Evolutionary conservation across 1,284 basidiomycete species (phyloP).

Genomic region (Earliella scabrosa): DNA sequence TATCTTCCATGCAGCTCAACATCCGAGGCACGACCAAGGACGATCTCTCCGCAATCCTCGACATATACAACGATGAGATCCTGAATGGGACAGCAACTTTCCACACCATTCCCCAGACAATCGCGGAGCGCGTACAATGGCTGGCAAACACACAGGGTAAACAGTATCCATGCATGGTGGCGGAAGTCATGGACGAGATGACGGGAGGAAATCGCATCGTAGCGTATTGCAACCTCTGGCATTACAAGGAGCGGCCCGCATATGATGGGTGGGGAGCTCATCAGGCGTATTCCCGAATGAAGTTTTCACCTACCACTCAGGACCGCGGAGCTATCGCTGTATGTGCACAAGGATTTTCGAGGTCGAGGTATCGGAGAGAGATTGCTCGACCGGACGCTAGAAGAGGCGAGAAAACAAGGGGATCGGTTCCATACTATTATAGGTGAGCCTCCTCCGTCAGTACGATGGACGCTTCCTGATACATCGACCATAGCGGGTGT

Average conservation of each 20-base stretch:
- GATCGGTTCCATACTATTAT: slow-evolving; percentile 20
- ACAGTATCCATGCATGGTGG: slow-evolving; percentile 19
- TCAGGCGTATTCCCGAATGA: not conserved
- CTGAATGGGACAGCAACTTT: slow-evolving; percentile 18
- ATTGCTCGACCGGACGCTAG: slow-evolving; percentile 7
- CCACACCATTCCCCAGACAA: slow-evolving; percentile 12
- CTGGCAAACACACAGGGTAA: slow-evolving; percentile 4
- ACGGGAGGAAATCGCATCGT: slow-evolving; percentile 8
- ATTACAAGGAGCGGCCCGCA: slow-evolving; percentile 14
- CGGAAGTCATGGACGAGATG: slow-evolving; percentile 6
- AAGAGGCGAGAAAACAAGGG: slow-evolving; percentile 12
- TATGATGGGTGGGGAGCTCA: slow-evolving; percentile 12
- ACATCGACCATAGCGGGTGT: slow-evolving; percentile 8
- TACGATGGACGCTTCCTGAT: not conserved
- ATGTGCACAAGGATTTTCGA: slow-evolving; percentile 18
- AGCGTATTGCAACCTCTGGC: slow-evolving; percentile 18
- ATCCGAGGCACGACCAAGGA: slow-evolving; percentile 10
- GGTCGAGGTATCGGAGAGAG: slow-evolving; percentile 12
- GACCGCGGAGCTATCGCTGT: slow-evolving; percentile 21
- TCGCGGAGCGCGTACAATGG: slow-evolving; percentile 12
- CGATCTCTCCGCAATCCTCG: slow-evolving; percentile 17
- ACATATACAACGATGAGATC: slow-evolving; percentile 23
- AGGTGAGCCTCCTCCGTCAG: not conserved
- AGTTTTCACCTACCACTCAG: slow-evolving; percentile 4
- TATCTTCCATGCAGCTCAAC: not conserved